These are phyloP conservation scores for Obba rivulosa DNA, from an alignment of 768 basidiomycete genomes.

Conservation along the genomic window DNA sequence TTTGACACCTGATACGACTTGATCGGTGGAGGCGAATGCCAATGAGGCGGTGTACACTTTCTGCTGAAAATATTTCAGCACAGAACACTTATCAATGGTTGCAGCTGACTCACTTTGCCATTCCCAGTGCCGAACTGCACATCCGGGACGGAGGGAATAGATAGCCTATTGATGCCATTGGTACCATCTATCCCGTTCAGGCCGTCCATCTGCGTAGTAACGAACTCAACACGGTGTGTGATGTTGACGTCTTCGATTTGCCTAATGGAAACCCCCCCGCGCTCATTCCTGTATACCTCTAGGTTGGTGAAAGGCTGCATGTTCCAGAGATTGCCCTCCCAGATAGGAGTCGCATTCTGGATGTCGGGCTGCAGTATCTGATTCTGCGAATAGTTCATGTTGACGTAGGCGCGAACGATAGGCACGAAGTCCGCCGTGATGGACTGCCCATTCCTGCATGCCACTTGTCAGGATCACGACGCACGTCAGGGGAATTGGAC, in stretches of 20 bases:
- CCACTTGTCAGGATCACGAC: not conserved
- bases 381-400: not conserved
- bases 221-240: not conserved
- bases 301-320: not conserved
- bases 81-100: too few species aligned
- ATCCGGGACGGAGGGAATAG: not conserved
- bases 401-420: constrained; percentile 4
- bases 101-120: too few species aligned
- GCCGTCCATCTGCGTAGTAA: too few species aligned
- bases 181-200: too few species aligned
- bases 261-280: not conserved
- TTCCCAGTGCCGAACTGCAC: too few species aligned
- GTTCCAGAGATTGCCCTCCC: constrained; percentile 3
- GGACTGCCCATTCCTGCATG: not conserved
- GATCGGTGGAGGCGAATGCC: not conserved
- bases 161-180: not conserved
- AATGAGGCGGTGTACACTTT: constrained; percentile 1
- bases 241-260: not conserved
- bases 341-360: not conserved
- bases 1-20: not conserved
- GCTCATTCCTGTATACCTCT: constrained; percentile 1
- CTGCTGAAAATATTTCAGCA: not conserved
- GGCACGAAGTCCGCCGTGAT: constrained; percentile 5
- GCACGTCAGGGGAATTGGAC: not conserved
- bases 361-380: constrained; percentile 1